Evolutionary conservation across 2,329 filamentous ascomycete genomes (phyloP).

Genomic region (Neoarthrinium moseri): DNA sequence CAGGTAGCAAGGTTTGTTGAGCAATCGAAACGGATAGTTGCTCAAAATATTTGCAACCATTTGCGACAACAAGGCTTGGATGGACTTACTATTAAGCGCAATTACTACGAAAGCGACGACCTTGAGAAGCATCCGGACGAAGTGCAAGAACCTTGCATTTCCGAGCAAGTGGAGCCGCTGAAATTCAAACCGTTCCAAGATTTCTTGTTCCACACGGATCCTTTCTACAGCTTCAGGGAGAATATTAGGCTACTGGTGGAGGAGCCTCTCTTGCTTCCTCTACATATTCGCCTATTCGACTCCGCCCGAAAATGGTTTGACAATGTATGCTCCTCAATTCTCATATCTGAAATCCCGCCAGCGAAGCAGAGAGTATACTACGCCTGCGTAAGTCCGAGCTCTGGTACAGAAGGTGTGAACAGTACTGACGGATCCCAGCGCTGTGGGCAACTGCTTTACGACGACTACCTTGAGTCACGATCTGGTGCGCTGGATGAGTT

Average conservation of each 20-base stretch:
- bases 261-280: neutral
- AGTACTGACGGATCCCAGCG: neutral
- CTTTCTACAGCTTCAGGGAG: neutral
- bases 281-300: neutral
- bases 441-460: neutral
- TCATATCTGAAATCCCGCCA: neutral
- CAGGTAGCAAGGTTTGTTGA: neutral
- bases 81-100: neutral
- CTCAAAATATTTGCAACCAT: neutral
- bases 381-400: neutral
- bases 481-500: neutral
- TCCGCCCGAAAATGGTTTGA: neutral
- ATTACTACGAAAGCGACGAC: neutral
- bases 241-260: neutral
- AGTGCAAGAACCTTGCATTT: neutral
- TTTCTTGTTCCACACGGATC: conserved; percentile 1
- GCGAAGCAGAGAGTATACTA: neutral
- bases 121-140: neutral
- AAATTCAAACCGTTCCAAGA: neutral
- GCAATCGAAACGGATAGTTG: neutral
- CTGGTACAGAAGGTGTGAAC: too few relatives aligned
- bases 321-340: neutral
- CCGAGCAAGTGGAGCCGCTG: neutral
- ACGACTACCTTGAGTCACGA: neutral
- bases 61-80: neutral